Base-by-base conservation (phyloP, 2,329 filamentous ascomycete genomes). In the Phyllosticta capitalensis region DNA sequence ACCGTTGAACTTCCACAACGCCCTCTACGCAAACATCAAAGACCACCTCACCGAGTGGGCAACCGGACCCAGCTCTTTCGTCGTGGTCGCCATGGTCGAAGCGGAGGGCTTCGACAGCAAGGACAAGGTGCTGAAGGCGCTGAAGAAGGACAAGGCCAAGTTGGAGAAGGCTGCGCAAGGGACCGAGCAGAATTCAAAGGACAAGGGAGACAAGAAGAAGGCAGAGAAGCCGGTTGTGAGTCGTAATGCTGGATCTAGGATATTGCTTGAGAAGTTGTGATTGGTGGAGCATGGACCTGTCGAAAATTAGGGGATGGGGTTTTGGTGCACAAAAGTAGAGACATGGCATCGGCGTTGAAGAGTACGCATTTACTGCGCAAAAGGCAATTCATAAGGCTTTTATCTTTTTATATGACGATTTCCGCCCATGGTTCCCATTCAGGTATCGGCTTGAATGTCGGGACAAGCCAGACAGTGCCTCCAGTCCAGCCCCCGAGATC, bases 11-110 rank as follows among this genome's bases (percentile, higher is more conserved):
- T 99, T 99, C 71, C 85, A 89, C 62, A 82, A 88, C 64, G 77
- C 88, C 54, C 79, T 99, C n/a, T 97, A 92, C 71, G 84, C 86
- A 5, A 78, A 88, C 62, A 92, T 97, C 72, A 83, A 88, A 70
- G 82, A 85, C 0, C 78, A 89, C 65, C 75, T 95, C 22, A 72
- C 94, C 61, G 78, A 84, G 20, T 99, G 94, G 94, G 92, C 92
- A 0, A 92, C 86, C 0, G 89, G 92, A 0, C 83, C 87, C 1
- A 91, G 90, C 65, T 89, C 89, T 1, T 97, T 96, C 66, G 89
- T 95, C 10, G 81, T 96, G 3, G 82, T 97, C 24, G 88, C 85
- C 17, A 76, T 97, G 64, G 74, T 92, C 5, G 92, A 97, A 75
- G 83, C 87, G 0, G 79, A 82, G 21, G 70, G 72, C 49, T 94